phyloP scores from a whole-genome alignment of 352 stramenopile genomes.

The Globisporangium rhizosaccharum region DNA sequence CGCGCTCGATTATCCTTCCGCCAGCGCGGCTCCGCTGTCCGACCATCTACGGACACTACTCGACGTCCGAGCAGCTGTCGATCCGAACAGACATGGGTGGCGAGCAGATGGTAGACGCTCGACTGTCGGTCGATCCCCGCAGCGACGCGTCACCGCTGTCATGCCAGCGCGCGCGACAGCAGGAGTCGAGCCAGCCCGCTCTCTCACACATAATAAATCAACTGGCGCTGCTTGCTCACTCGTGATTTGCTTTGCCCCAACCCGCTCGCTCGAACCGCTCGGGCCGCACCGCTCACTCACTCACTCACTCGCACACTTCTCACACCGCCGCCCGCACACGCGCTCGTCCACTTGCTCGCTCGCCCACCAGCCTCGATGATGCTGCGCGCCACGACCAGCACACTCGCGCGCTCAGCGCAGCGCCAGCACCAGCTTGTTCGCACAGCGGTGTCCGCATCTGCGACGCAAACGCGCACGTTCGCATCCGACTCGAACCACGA shows the following conservation, averaged over 20 bases:
- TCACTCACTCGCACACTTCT: too few relatives aligned
- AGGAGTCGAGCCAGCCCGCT: too few relatives aligned
- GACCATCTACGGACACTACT: conserved; percentile 71
- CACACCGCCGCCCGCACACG: background rate
- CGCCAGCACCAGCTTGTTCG: conserved; percentile 1
- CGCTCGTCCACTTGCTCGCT: background rate
- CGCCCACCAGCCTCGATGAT: conserved; percentile 14
- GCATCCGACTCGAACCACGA: conserved; percentile 41
- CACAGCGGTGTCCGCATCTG: too few relatives aligned
- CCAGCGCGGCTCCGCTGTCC: conserved; percentile 39
- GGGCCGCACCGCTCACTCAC: too few relatives aligned
- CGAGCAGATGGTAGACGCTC: too few relatives aligned
- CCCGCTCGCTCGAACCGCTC: too few relatives aligned
- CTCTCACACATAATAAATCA: too few relatives aligned
- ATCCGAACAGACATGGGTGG: conserved; percentile 10
- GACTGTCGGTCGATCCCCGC: too few relatives aligned
- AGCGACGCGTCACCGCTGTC: background rate
- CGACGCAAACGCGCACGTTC: conserved; percentile 13
- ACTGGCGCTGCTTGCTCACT: too few relatives aligned
- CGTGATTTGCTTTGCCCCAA: too few relatives aligned
- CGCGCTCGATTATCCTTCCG: conserved; percentile 8
- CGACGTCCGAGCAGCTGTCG: conserved; percentile 56
- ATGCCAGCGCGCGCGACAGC: too few relatives aligned
- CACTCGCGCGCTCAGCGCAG: background rate
- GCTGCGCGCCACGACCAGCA: conserved; percentile 8